Evolutionary conservation across 164 flowering plant species (phyloP), one percentile per base, ranked within the genome.

Genomic region (Nymphaea thermarum): DNA sequence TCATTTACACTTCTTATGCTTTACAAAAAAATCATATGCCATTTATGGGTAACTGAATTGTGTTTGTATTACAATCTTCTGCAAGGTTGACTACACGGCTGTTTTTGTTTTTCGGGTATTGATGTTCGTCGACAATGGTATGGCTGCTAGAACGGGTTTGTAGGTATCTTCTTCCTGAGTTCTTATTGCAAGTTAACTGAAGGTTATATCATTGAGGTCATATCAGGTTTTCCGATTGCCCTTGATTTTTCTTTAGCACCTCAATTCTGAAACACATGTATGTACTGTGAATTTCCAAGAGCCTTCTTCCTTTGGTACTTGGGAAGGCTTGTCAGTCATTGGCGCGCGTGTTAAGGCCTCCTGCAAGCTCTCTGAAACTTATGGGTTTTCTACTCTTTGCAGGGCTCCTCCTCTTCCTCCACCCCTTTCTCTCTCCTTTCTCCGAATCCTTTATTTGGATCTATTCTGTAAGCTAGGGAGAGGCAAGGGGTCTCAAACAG

Each of bases 121-220:
- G 87, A 90, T 95, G 98, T 95, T 95, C 67, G 81, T 92, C 64
- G 98, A 90, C 74, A 90, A 90, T 79, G 96, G 94, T 5, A 88
- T 95, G 62, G 86, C 99, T 74, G 82, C 96, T 62, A 96, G 97
- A 78, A 92, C 92, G 98, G 98, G 97, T 69, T 84, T 92, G 99
- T 95, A 89, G 85, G 96, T 41, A 63, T 51, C 8, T 8, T 15
- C 8, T 15, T 51, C 57, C 5, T 51, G 57, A 8, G 57, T 5
- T 51, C 57, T 15, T 51, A 10, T 51, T 51, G 8, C 15, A 8
- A 51, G 8, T 51, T 51, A 15, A 8, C 14, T 51, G 14, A 15
- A 25, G 36, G 36, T 25, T 25, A 25, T 25, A 25, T 25, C 36
- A 0, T 25, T 25, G 1, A 25, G 36, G 36, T 25, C 36, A 25